phyloP scores from a whole-genome alignment of 805 yeast genomes.

The Yarrowia keelungensis region DNA sequence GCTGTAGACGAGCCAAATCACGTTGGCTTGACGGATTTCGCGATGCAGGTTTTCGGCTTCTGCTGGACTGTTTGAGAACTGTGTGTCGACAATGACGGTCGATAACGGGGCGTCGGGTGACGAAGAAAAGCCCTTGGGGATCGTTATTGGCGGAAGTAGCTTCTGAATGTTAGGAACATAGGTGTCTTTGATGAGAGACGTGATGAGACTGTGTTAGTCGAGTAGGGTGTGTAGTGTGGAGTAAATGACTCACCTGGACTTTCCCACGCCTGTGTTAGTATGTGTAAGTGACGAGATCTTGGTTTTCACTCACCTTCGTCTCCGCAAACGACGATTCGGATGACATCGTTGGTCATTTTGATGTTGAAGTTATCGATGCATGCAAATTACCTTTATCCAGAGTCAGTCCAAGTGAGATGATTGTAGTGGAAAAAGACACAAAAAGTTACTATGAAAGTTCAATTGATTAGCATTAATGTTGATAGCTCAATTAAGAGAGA shows the following conservation, averaged over 20 bases:
- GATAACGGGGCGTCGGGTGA: conserved; percentile 65
- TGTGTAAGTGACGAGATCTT: background rate
- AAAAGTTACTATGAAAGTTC: no score
- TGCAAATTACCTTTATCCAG: background rate
- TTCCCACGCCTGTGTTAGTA: conserved; percentile 63
- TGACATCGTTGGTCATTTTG: conserved; percentile 45
- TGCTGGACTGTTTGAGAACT: conserved; percentile 55
- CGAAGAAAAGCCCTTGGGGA: conserved; percentile 73
- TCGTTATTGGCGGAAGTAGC: conserved; percentile 81
- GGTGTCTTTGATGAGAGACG: conserved; percentile 80
- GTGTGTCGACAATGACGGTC: conserved; percentile 81
- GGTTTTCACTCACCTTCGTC: conserved; percentile 65
- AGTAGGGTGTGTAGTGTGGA: no score
- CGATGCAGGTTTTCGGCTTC: conserved; percentile 67
- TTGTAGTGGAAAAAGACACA: no score
- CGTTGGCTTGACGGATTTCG: conserved; percentile 85
- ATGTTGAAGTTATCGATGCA: conserved; percentile 9
- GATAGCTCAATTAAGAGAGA: no score
- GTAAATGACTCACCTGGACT: conserved; percentile 54
- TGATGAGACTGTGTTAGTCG: conserved; percentile 61
- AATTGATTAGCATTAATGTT: no score
- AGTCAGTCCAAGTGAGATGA: background rate
- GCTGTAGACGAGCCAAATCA: conserved; percentile 91
- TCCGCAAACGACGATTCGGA: conserved; percentile 90
- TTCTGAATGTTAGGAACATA: conserved; percentile 79